phyloP scores from a whole-genome alignment of 1,139 yeast genomes.

The Magnusiomyces tetraspermus region DNA sequence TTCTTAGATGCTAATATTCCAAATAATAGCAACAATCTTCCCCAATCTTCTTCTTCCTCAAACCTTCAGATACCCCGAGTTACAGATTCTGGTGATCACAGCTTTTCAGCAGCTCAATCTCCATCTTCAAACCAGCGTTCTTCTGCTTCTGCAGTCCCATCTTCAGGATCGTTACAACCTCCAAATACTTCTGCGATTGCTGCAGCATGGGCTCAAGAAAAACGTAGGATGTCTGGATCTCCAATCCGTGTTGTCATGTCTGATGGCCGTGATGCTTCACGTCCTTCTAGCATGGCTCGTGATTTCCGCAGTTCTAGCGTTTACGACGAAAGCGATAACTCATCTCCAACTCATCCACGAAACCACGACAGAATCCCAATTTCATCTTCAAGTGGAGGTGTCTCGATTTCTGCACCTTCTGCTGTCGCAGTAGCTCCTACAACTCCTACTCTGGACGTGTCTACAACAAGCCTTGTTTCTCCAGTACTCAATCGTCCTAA shows the following conservation, averaged over 20 bases:
- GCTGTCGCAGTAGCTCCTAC: neutral
- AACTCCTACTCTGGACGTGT: neutral
- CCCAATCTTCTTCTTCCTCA: slow-evolving; percentile 9
- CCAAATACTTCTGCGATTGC: slow-evolving; percentile 11
- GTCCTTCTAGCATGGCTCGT: neutral
- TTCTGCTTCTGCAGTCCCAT: neutral
- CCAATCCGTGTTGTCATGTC: slow-evolving; percentile 17
- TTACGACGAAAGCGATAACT: neutral
- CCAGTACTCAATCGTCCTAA: neutral
- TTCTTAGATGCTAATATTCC: neutral
- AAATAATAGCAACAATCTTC: neutral
- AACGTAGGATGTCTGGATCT: slow-evolving; percentile 10
- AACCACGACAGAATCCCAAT: neutral
- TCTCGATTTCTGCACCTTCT: neutral
- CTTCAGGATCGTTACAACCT: neutral
- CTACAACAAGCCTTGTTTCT: neutral
- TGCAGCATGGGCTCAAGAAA: slow-evolving; percentile 14
- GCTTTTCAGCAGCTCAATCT: neutral
- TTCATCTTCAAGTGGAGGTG: neutral
- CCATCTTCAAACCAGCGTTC: neutral
- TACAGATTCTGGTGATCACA: slow-evolving; percentile 5
- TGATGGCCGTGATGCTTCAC: slow-evolving; percentile 8
- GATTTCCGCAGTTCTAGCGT: neutral
- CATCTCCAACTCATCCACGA: neutral
- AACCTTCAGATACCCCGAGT: slow-evolving; percentile 4